Conservation (phyloP, 2,329 filamentous ascomycete species). For the Chrysoporthe austroafricana region DNA sequence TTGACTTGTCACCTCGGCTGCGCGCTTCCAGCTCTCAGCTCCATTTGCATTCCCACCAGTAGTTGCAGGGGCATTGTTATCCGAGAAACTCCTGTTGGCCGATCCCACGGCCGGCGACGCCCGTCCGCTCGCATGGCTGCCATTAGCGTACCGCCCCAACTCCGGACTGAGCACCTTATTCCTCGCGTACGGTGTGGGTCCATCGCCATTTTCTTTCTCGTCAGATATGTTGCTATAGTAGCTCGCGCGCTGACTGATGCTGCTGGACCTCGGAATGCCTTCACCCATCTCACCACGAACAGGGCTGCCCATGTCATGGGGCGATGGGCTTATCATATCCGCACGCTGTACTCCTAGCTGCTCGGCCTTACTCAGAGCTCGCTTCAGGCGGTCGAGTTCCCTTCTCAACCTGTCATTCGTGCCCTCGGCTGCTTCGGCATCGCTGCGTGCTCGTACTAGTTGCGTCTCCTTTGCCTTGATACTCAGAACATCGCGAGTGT, state of each 20-base stretch:
- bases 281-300: slow-evolving; percentile 61
- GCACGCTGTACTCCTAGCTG: slow-evolving; percentile 41
- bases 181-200: slow-evolving; percentile 43
- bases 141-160: slow-evolving; percentile 46
- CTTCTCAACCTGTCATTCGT: slow-evolving; percentile 81
- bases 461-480: slow-evolving; percentile 99
- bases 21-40: slow-evolving; percentile 93
- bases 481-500: slow-evolving; percentile 90
- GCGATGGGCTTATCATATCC: slow-evolving; percentile 24
- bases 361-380: slow-evolving; percentile 71
- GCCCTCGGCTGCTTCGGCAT: slow-evolving; percentile 86
- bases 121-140: slow-evolving; percentile 53
- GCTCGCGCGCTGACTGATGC: slow-evolving; percentile 58
- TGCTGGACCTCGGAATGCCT: slow-evolving; percentile 19
- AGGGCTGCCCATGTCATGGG: slow-evolving; percentile 50
- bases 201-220: slow-evolving; percentile 70
- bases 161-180: slow-evolving; percentile 60
- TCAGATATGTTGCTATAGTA: slow-evolving; percentile 68
- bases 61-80: slow-evolving; percentile 15
- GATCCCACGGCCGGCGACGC: slow-evolving; percentile 63
- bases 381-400: slow-evolving; percentile 92
- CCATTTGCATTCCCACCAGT: slow-evolving; percentile 42
- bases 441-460: slow-evolving; percentile 85
- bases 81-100: slow-evolving; percentile 31
- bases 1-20: slow-evolving; percentile 96